phyloP scores from a whole-genome alignment of 2,329 filamentous ascomycete species.

The Phaeomoniella chlamydospora region DNA sequence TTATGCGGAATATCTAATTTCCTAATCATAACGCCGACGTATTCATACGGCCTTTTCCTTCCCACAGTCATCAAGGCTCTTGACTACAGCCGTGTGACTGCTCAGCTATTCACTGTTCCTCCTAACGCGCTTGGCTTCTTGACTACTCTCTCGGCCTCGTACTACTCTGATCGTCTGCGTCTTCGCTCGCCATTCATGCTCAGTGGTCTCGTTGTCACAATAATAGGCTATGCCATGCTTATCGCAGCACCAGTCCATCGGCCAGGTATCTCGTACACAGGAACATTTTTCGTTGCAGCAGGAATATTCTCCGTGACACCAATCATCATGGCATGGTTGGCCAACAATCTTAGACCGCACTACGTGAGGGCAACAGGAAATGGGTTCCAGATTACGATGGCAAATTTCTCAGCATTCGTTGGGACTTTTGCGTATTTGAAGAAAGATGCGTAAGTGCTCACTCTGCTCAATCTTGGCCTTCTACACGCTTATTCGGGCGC shows the following conservation, averaged over 20 bases:
- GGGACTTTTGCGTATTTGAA: slow-evolving; percentile 26
- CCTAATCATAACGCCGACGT: slow-evolving; percentile 14
- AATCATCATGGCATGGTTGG: slow-evolving; percentile 49
- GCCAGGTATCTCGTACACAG: slow-evolving; percentile 46
- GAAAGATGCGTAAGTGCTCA: slow-evolving; percentile 24
- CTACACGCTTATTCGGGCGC: slow-evolving; percentile 2
- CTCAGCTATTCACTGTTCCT: slow-evolving; percentile 11
- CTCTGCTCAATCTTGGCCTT: not conserved
- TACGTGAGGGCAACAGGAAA: slow-evolving; percentile 56
- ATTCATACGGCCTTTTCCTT: slow-evolving; percentile 12
- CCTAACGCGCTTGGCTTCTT: slow-evolving; percentile 7
- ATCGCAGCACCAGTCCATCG: slow-evolving; percentile 34
- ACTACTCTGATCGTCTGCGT: slow-evolving; percentile 17
- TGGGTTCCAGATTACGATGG: slow-evolving; percentile 50
- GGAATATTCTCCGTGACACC: slow-evolving; percentile 51
- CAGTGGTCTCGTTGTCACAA: slow-evolving; percentile 46
- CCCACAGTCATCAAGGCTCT: slow-evolving; percentile 16
- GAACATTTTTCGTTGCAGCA: slow-evolving; percentile 54
- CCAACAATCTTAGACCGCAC: slow-evolving; percentile 53
- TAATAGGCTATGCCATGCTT: slow-evolving; percentile 51
- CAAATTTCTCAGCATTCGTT: slow-evolving; percentile 54
- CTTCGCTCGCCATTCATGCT: slow-evolving; percentile 40
- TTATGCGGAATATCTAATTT: slow-evolving; percentile 12
- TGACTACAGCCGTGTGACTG: slow-evolving; percentile 12
- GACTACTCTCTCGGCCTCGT: slow-evolving; percentile 19